Base-by-base conservation (phyloP, 306 rosid genomes). In the Macrotyloma uniflorum region DNA sequence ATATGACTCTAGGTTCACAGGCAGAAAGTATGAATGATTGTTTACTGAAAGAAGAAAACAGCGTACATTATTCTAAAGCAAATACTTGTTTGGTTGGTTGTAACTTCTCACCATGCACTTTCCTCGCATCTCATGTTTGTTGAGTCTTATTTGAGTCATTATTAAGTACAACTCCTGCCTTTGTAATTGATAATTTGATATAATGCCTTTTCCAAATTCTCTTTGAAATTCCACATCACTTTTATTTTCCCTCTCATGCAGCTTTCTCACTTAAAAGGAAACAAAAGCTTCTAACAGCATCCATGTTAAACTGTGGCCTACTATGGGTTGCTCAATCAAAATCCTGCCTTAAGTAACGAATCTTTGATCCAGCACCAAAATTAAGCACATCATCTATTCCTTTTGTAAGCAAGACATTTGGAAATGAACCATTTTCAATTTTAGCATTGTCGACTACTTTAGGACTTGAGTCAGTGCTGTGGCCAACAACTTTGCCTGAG, bases 341-440 rank as follows among this genome's bases (percentile, higher is more conserved):
- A 53, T 45, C 49, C 53, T 7, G 8, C 30, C 16, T 36, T 57
- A 16, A 20, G 46, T 15, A 77, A 63, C 18, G 70, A 67, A 55
- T 13, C 61, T 57, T 36, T 59, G 51, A 50, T 70, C 45, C 46
- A 36, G 14, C 61, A 74, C 32, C 55, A 16, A 68, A 79, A 78
- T 51, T 79, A 68, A 57, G 73, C 28, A 51, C 76, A 67, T 14
- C 24, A 59, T 54, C 59, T n/a, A 33, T 24, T 75, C 24, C 42
- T 49, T 74, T 77, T 51, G 67, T 33, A 19, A 23, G 12, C 30
- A 40, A 57, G 46, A 73, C 82, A 81, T 78, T 49, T 35, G 15
- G 76, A 20, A 47, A 82, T 62, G 72, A 72, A 13, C 45, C 50
- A 33, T 81, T 51, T 79, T 50, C 61, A 70, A 46, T 58, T 63